Evolutionary conservation across 768 basidiomycete species (phyloP).

Genomic region (Strobilomyces confusus): DNA sequence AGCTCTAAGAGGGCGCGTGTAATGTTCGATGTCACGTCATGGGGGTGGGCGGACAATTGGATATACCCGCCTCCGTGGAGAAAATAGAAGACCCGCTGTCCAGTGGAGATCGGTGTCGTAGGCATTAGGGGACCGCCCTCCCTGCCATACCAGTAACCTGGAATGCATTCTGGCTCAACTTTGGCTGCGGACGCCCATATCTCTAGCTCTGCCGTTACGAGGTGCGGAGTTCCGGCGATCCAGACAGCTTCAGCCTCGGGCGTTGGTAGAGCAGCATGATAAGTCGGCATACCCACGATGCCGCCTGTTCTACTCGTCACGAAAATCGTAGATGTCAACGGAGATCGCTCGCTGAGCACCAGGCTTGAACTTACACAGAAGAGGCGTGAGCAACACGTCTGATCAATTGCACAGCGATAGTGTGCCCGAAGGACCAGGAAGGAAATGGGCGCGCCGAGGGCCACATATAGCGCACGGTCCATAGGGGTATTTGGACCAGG

Average conservation of each 20-base stretch:
- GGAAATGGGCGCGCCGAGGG: conserved; percentile 39
- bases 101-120: conserved; percentile 35
- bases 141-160: conserved; percentile 57
- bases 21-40: conserved; percentile 42
- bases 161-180: conserved; percentile 41
- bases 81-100: conserved; percentile 55
- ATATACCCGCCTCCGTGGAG: conserved; percentile 65
- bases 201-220: conserved; percentile 30
- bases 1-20: conserved; percentile 45
- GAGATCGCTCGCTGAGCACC: background rate
- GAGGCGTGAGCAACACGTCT: conserved; percentile 24
- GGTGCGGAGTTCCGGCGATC: conserved; percentile 31
- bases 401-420: conserved; percentile 34
- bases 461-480: conserved; percentile 37
- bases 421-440: conserved; percentile 44
- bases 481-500: conserved; percentile 45
- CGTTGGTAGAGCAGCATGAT: conserved; percentile 9
- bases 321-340: background rate
- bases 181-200: conserved; percentile 29
- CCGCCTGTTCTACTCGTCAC: conserved; percentile 6
- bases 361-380: conserved; percentile 15
- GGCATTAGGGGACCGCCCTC: conserved; percentile 34
- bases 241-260: conserved; percentile 24
- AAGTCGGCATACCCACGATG: conserved; percentile 5
- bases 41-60: conserved; percentile 54